A percentile compares a stretch with the other conserved stretches of the same genome.
Conservation (phyloP, 208 protist genomes). For the Trypanosoma caninum region DNA sequence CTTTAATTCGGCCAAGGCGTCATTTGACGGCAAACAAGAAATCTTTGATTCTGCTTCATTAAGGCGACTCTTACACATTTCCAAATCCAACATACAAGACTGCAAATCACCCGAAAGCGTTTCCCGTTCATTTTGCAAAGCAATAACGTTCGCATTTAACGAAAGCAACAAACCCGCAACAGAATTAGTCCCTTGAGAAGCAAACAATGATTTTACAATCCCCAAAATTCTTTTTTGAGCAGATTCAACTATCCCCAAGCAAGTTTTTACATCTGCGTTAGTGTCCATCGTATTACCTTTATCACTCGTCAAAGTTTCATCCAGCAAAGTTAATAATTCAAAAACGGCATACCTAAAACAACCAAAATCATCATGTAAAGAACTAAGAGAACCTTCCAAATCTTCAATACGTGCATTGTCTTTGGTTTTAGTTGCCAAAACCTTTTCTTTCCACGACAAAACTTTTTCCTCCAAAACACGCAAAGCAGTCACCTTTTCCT, state of each 20-base stretch:
- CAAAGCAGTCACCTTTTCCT: conserved; percentile 41
- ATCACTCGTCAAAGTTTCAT: not conserved
- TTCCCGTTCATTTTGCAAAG: conserved; percentile 11
- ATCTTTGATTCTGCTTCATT: conserved; percentile 24
- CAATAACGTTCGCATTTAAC: conserved; percentile 6
- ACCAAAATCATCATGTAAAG: not conserved
- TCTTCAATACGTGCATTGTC: conserved; percentile 44
- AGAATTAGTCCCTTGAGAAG: not conserved
- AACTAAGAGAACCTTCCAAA: conserved; percentile 13
- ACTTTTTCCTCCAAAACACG: conserved; percentile 37
- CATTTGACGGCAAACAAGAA: not conserved
- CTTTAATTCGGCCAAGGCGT: conserved; percentile 23
- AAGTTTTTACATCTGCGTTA: not conserved
- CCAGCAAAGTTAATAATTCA: not conserved
- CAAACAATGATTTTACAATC: not conserved
- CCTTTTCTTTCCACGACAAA: conserved; percentile 69
- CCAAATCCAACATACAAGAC: not conserved
- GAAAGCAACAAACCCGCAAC: not conserved
- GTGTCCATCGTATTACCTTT: no score
- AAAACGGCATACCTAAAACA: not conserved
- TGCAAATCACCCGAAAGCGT: conserved; percentile 1
- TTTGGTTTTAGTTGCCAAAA: conserved; percentile 38
- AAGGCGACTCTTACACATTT: not conserved
- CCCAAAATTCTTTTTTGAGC: not conserved
- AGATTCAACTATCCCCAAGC: not conserved